These are phyloP conservation scores for Xylariaceae sp. DNA, from an alignment of 2,329 filamentous ascomycete species.

Conservation along the genomic window DNA sequence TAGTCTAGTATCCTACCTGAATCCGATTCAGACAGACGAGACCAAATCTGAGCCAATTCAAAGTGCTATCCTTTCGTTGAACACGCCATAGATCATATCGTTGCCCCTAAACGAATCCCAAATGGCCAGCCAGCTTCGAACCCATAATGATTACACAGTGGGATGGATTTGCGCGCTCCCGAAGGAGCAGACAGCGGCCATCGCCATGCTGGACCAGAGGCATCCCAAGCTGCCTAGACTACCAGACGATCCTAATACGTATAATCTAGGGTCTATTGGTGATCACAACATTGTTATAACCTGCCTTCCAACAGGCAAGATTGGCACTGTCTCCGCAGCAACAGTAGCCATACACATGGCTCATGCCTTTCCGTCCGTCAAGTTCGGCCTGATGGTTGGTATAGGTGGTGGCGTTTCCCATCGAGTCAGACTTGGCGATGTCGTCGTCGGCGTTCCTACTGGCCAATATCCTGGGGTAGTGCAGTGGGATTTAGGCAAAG, in stretches of 20 bases:
- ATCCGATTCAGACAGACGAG: too few species aligned
- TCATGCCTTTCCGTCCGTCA: slow-evolving; percentile 41
- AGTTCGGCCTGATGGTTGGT: slow-evolving; percentile 50
- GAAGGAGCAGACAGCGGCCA: slow-evolving; percentile 31
- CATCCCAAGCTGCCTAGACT: slow-evolving; percentile 20
- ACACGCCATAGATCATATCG: too few species aligned
- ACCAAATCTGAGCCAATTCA: too few species aligned
- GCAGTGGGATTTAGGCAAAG: slow-evolving; percentile 34
- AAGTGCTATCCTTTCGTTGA: too few species aligned
- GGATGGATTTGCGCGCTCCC: slow-evolving; percentile 32
- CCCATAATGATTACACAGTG: slow-evolving; percentile 28
- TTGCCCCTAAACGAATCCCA: not conserved
- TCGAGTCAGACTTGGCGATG: slow-evolving; percentile 33
- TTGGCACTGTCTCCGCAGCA: slow-evolving; percentile 44
- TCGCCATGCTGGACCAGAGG: slow-evolving; percentile 30
- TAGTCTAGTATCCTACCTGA: too few species aligned
- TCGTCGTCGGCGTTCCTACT: slow-evolving; percentile 29
- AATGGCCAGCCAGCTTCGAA: not conserved
- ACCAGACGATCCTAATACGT: slow-evolving; percentile 18
- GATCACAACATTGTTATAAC: slow-evolving; percentile 31
- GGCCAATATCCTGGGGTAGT: slow-evolving; percentile 28
- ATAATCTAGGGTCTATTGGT: slow-evolving; percentile 29
- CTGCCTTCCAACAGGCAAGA: slow-evolving; percentile 32
- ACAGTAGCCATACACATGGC: slow-evolving; percentile 40
- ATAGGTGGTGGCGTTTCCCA: slow-evolving; percentile 42